Evolutionary conservation across 2,329 filamentous ascomycete genomes (phyloP).

Genomic region (Pseudogymnoascus sp.): DNA sequence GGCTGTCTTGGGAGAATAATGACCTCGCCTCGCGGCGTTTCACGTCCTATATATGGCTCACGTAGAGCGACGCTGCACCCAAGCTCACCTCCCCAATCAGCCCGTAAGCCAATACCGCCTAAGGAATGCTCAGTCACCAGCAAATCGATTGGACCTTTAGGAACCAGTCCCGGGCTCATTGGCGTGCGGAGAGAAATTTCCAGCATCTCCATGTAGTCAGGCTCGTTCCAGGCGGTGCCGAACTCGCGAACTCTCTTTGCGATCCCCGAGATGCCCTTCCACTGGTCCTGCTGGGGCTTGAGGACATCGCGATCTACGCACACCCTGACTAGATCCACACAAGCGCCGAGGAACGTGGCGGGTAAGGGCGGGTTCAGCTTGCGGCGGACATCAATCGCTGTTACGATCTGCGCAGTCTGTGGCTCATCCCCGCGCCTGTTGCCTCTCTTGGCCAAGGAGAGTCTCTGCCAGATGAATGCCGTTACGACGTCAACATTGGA

Average conservation of each 20-base stretch:
- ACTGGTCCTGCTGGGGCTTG: neutral
- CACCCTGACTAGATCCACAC: neutral
- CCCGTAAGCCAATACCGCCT: neutral
- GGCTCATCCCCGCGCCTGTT: neutral
- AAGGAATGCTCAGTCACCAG: neutral
- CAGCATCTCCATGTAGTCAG: neutral
- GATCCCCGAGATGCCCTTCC: neutral
- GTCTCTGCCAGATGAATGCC: constrained; percentile 1
- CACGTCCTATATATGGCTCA: constrained; percentile 1
- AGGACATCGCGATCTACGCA: neutral
- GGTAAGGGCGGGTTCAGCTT: neutral
- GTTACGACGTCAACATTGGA: neutral
- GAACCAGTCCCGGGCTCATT: neutral
- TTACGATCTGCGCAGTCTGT: neutral
- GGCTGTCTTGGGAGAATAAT: neutral
- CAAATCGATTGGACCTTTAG: neutral
- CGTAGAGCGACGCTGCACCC: neutral
- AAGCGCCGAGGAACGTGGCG: neutral
- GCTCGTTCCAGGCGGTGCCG: neutral
- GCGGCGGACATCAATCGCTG: neutral
- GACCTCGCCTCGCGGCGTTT: neutral
- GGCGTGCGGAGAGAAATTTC: neutral
- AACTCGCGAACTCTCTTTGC: neutral
- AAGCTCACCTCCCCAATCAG: constrained; percentile 3
- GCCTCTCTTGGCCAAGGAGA: neutral